These are phyloP conservation scores for Aspergillus jensenii DNA, from an alignment of 2,329 filamentous ascomycete genomes.

Conservation along the genomic window DNA sequence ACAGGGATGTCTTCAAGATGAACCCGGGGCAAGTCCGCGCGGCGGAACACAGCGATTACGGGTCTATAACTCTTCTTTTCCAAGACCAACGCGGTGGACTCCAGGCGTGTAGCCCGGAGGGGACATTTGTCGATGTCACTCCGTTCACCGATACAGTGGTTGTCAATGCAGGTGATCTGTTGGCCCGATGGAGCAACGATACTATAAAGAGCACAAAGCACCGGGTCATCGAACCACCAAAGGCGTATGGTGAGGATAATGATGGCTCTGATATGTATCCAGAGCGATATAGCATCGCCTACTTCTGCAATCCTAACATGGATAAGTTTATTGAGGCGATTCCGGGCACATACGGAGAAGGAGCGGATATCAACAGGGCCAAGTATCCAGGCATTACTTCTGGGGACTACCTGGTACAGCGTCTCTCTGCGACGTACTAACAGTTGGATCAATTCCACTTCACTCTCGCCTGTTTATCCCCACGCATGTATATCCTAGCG, in stretches of 20 bases:
- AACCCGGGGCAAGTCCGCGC: conserved; percentile 72
- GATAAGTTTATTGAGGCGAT: conserved; percentile 74
- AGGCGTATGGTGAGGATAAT: conserved; percentile 43
- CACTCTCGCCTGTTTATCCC: background rate
- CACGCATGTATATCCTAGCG: background rate
- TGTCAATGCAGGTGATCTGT: conserved; percentile 83
- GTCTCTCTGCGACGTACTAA: conserved; percentile 70
- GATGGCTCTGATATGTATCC: conserved; percentile 57
- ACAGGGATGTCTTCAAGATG: conserved; percentile 62
- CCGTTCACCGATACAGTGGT: conserved; percentile 81
- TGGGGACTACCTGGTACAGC: conserved; percentile 76
- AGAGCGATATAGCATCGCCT: conserved; percentile 82
- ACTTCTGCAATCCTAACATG: conserved; percentile 87
- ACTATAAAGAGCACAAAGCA: conserved; percentile 88
- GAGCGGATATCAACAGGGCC: conserved; percentile 53
- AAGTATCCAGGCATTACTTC: conserved; percentile 77
- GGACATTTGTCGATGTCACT: conserved; percentile 76
- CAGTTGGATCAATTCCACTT: background rate
- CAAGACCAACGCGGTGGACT: conserved; percentile 59
- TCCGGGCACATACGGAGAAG: conserved; percentile 68
- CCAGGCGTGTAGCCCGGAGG: conserved; percentile 68
- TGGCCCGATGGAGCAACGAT: conserved; percentile 88
- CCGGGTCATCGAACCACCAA: conserved; percentile 82
- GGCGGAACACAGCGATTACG: conserved; percentile 72
- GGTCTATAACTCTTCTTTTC: conserved; percentile 54